Evolutionary conservation across 176 grass and related monocot genomes (phyloP).

Genomic region (Oryza glaberrima): DNA sequence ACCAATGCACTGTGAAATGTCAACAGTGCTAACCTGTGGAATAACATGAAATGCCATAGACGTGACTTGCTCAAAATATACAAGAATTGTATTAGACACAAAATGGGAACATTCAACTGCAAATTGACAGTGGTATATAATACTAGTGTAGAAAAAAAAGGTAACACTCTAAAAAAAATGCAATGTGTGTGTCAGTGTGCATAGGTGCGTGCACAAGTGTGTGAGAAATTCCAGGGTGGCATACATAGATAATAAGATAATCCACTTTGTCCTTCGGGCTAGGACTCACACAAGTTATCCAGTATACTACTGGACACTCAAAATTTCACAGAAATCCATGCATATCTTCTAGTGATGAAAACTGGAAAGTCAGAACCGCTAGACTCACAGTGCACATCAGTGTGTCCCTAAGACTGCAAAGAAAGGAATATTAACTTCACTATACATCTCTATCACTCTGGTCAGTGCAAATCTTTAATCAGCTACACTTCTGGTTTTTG

Average conservation of each 20-base stretch:
- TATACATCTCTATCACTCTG: constrained; percentile 21
- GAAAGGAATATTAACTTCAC: constrained; percentile 18
- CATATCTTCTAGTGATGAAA: constrained; percentile 12
- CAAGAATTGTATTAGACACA: constrained; percentile 2
- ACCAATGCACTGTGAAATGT: constrained; percentile 80
- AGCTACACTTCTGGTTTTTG: neutral
- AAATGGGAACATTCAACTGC: constrained; percentile 15
- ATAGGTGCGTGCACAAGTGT: neutral
- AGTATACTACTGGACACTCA: neutral
- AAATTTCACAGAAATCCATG: constrained; percentile 26
- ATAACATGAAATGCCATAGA: constrained; percentile 30
- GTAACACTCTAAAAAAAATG: neutral
- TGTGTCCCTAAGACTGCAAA: constrained; percentile 23
- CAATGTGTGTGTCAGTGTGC: neutral
- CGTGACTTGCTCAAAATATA: constrained; percentile 38
- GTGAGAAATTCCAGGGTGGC: neutral
- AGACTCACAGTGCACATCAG: constrained; percentile 7
- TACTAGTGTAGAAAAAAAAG: neutral
- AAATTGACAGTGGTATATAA: neutral
- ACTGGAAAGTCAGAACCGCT: constrained; percentile 14
- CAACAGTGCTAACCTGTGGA: constrained; percentile 70
- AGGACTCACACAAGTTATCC: neutral
- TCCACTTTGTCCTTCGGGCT: neutral
- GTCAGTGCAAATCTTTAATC: constrained; percentile 20
- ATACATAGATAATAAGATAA: constrained; percentile 17